Conservation (phyloP, 2,329 filamentous ascomycete genomes). For the Daldinia sp. region DNA sequence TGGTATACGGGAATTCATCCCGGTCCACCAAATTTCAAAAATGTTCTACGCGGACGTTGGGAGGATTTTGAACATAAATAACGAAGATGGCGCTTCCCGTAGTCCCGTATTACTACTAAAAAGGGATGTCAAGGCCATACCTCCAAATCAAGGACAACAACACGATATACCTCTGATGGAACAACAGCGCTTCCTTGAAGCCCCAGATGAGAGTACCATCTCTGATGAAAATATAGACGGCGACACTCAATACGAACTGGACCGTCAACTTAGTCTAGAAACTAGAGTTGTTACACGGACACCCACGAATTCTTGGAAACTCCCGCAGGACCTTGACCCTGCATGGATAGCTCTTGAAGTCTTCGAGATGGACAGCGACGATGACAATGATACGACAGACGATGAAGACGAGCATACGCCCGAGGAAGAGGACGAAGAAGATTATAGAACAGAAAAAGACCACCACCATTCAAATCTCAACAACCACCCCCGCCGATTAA, state of each 20-base stretch:
- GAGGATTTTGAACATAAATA: slow-evolving; percentile 83
- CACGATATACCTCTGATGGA: slow-evolving; percentile 55
- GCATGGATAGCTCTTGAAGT: slow-evolving; percentile 95
- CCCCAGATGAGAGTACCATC: slow-evolving; percentile 25
- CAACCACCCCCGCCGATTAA: slow-evolving; percentile 22
- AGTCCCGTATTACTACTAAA: slow-evolving; percentile 82
- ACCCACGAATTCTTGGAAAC: slow-evolving; percentile 59
- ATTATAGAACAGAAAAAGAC: slow-evolving; percentile 21
- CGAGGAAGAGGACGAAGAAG: slow-evolving; percentile 23
- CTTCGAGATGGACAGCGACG: slow-evolving; percentile 72
- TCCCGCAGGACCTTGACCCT: slow-evolving; percentile 82
- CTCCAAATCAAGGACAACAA: slow-evolving; percentile 50
- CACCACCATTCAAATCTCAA: not conserved
- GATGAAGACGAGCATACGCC: slow-evolving; percentile 38
- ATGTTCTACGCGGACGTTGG: slow-evolving; percentile 95
- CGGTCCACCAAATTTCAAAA: slow-evolving; percentile 76
- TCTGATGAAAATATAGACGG: slow-evolving; percentile 46
- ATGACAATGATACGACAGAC: slow-evolving; percentile 39
- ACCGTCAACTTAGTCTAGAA: slow-evolving; percentile 60
- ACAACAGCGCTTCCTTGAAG: slow-evolving; percentile 36
- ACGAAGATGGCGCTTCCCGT: slow-evolving; percentile 70
- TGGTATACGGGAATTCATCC: slow-evolving; percentile 66
- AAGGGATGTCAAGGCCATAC: slow-evolving; percentile 72
- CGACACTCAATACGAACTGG: slow-evolving; percentile 59
- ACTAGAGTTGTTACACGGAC: slow-evolving; percentile 31